Evolutionary conservation across 139 green algal species (phyloP).

Genomic region (Raphidocelis subcapitata): DNA sequence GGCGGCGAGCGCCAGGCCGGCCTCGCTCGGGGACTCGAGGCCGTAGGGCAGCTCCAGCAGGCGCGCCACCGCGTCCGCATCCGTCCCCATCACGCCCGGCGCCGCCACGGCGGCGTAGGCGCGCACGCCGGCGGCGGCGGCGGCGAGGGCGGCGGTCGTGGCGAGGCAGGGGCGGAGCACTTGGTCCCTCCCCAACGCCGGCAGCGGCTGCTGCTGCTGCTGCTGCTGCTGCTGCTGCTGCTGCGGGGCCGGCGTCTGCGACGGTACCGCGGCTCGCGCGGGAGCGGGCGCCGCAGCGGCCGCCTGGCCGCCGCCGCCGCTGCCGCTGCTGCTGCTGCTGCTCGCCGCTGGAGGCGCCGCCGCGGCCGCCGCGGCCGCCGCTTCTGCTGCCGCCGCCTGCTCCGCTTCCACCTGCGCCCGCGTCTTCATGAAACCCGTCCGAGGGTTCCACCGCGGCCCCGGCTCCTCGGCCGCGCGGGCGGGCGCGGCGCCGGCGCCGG

Average conservation of each 20-base stretch:
- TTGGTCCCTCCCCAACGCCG: constrained; percentile 3
- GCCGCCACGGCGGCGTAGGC: constrained; percentile 13
- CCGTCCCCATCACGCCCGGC: constrained; percentile 30
- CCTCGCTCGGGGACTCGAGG: constrained; percentile 14
- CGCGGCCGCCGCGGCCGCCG: neutral
- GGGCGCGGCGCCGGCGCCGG: neutral
- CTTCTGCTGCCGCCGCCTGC: constrained; percentile 4
- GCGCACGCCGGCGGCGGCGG: neutral
- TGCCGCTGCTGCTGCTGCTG: neutral
- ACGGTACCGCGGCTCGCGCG: neutral
- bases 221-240: neutral
- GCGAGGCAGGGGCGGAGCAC: constrained; percentile 15
- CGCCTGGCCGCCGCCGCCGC: neutral
- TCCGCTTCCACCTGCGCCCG: constrained; percentile 18
- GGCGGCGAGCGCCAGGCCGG: constrained; percentile 27
- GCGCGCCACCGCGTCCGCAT: constrained; percentile 28
- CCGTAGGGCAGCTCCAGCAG: constrained; percentile 37
- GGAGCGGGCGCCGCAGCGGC: neutral
- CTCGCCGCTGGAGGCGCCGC: neutral
- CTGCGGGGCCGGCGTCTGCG: neutral
- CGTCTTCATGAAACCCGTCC: constrained; percentile 47
- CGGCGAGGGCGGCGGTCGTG: constrained; percentile 7
- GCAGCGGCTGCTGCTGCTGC: constrained; percentile 7
- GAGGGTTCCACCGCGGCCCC: constrained; percentile 44
- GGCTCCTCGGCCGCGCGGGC: neutral